These are phyloP conservation scores for Termitomyces sp. DNA, from an alignment of 768 basidiomycete species.

Conservation along the genomic window DNA sequence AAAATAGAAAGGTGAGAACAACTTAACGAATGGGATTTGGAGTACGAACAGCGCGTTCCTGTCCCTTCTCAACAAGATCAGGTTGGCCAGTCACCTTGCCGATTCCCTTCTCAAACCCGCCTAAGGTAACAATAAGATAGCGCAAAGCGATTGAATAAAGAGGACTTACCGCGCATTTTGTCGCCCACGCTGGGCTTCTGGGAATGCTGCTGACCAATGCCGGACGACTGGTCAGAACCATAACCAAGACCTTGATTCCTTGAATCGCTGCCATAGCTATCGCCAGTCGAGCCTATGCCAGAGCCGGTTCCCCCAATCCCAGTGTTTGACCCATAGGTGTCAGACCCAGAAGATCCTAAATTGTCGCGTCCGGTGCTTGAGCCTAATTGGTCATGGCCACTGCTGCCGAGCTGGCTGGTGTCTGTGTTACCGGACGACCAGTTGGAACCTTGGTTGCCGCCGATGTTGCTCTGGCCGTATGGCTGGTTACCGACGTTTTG, in stretches of 20 bases:
- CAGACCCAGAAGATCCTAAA: conserved; percentile 14
- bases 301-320: conserved; percentile 8
- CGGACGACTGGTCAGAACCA: not conserved
- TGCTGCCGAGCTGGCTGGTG: conserved; percentile 1
- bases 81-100: conserved; percentile 22
- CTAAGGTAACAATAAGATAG: not conserved
- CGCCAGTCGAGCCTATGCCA: conserved; percentile 5
- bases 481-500: not conserved
- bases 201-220: not conserved
- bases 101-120: conserved; percentile 21
- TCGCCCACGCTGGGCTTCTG: conserved; percentile 19
- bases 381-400: conserved; percentile 4
- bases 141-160: not conserved
- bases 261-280: not conserved
- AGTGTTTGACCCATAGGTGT: conserved; percentile 8
- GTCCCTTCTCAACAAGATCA: conserved; percentile 19
- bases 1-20: not conserved
- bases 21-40: rapidly evolving
- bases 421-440: conserved; percentile 4
- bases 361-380: conserved; percentile 4
- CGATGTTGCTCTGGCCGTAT: not conserved
- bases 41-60: conserved; percentile 14
- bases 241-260: conserved; percentile 7
- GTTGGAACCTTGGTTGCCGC: conserved; percentile 1
- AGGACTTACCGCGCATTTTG: conserved; percentile 19